Base-by-base conservation (phyloP, 331 rosid genomes). In the Malus hybrid region DNA sequence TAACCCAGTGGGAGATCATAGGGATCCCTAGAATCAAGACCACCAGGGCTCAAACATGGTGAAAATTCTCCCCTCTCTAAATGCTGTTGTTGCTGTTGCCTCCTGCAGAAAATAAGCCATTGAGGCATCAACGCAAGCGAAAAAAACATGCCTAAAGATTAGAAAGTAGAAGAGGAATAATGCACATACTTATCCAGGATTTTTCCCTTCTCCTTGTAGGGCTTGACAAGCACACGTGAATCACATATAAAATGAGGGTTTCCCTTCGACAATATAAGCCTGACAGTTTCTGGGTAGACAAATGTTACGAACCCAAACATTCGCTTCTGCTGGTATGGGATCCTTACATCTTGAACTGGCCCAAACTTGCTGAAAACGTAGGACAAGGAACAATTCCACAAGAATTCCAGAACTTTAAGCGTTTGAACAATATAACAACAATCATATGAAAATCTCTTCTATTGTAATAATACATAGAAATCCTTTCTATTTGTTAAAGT, bases 211-310 rank as follows among this genome's bases (percentile, higher is more conserved):
- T 87, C 90, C 85, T 87, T 87, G 60, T 87, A 87, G 9, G 90
- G 90, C 78, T 87, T 87, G 67, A 87, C 90, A 66, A 87, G 90
- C 6, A 87, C 90, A 46, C 90, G 88, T 1, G 88, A 87, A 73
- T 87, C 88, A 5, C 90, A 87, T 77, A 87, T 87, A 75, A 87
- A 87, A 82, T 87, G 90, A n/a, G 90, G 90, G 70, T 87, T 87
- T 48, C 90, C 90, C 72, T 87, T 87, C n/a, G 86, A 80, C 67
- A 87, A 67, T 77, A 87, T 87, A 75, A 74, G 83, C 80, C 83
- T 82, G 34, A 87, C 90, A 4, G 90, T 87, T 75, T 87, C 90
- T 29, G 90, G 86, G 77, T 82, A 85, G 76, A 87, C 85, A 54
- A 87, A 87, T 15, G 90, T 87, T 12, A 87, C 90, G 55, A 87